phyloP scores from a whole-genome alignment of 2,329 filamentous ascomycete genomes.

The Ilyonectria robusta region DNA sequence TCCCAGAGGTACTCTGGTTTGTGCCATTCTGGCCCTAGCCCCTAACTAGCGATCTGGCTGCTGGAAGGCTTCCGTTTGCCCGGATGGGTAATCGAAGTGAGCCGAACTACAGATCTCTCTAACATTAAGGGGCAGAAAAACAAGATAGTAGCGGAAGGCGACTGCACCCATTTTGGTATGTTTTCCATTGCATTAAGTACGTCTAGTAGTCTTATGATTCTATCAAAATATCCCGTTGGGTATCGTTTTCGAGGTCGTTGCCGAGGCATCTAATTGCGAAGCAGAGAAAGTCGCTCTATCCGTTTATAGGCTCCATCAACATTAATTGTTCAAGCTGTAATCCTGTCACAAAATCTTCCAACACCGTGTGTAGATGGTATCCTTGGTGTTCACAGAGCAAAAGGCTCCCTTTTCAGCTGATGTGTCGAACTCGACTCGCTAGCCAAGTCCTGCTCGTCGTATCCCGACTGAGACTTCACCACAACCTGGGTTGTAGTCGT shows the following conservation, averaged over 20 bases:
- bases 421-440: constrained; percentile 44
- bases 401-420: constrained; percentile 42
- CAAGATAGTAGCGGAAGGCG: background rate
- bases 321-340: background rate
- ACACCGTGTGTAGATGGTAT: background rate
- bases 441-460: constrained; percentile 37
- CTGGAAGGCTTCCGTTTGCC: background rate
- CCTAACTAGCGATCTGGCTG: background rate
- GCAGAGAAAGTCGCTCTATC: background rate
- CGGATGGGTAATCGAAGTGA: background rate
- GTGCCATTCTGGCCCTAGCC: background rate
- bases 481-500: constrained; percentile 45
- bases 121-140: background rate
- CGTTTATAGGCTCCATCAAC: background rate
- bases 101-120: background rate
- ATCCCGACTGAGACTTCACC: constrained; percentile 39
- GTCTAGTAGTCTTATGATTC: constrained; percentile 2
- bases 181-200: constrained; percentile 2
- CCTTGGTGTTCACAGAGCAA: constrained; percentile 30
- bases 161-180: background rate
- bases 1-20: background rate
- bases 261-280: constrained; percentile 6
- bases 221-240: constrained; percentile 23
- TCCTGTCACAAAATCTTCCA: background rate
- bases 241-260: constrained; percentile 13